Percentiles rank a stretch among this genome's conserved stretches.
phyloP scores from a whole-genome alignment of 208 protist species.

The Pavlovales sp. region DNA sequence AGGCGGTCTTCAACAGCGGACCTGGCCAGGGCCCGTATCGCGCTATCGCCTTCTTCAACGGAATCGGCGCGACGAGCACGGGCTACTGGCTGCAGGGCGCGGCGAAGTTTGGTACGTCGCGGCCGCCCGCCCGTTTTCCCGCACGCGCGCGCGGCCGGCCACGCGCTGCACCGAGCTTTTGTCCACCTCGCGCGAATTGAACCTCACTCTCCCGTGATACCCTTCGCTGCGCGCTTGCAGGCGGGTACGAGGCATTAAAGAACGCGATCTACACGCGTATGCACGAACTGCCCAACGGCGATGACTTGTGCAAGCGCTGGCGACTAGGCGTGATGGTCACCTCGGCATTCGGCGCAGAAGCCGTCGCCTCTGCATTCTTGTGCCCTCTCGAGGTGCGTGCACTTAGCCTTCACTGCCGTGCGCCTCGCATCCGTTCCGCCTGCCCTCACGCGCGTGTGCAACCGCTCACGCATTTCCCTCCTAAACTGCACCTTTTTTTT shows the following conservation, averaged over 20 bases:
- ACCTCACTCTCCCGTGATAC: too few species aligned
- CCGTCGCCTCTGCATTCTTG: background rate
- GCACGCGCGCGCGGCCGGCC: too few species aligned
- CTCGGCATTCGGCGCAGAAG: background rate
- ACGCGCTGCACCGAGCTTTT: too few species aligned
- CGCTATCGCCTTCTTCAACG: background rate
- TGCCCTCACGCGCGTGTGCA: too few species aligned
- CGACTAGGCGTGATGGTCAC: background rate
- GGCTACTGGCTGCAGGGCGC: constrained; percentile 30
- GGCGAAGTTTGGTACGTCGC: constrained; percentile 10
- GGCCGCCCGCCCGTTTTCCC: too few species aligned
- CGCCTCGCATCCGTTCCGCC: too few species aligned
- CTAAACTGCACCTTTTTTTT: too few species aligned
- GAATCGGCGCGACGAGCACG: background rate
- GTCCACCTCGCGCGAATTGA: too few species aligned
- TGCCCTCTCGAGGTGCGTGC: background rate
- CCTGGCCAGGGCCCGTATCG: background rate
- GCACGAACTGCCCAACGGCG: background rate
- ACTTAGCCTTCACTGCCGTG: background rate
- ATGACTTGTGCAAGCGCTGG: background rate
- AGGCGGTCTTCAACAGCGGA: background rate
- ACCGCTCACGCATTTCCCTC: too few species aligned
- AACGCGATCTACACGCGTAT: background rate
- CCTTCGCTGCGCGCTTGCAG: background rate
- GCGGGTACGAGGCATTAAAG: constrained; percentile 33